Evolutionary conservation across 2,329 filamentous ascomycete genomes (phyloP).

Genomic region (Talaromyces sp.): DNA sequence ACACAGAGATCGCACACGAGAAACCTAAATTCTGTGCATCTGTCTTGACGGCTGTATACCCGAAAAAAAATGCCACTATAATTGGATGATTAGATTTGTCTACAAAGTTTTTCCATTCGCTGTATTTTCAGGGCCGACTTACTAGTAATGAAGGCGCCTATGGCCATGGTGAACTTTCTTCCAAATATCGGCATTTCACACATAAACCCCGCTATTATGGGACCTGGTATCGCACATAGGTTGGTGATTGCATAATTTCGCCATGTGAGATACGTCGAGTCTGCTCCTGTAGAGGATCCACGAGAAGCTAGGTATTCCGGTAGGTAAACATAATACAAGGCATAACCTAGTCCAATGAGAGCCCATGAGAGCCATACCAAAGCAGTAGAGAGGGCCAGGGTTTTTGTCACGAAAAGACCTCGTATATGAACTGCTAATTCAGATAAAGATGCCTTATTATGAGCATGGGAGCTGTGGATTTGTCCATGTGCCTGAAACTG

Average conservation of each 20-base stretch:
- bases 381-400: conserved; percentile 61
- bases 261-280: conserved; percentile 62
- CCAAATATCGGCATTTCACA: conserved; percentile 62
- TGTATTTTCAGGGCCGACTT: neutral
- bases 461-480: conserved; percentile 31
- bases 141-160: conserved; percentile 63
- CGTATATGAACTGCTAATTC: conserved; percentile 58
- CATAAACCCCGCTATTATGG: conserved; percentile 68
- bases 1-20: conserved; percentile 67
- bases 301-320: conserved; percentile 63
- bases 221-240: conserved; percentile 67
- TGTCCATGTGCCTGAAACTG: conserved; percentile 51
- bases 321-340: conserved; percentile 73
- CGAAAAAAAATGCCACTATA: conserved; percentile 68
- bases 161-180: conserved; percentile 64
- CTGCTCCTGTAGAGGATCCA: conserved; percentile 58
- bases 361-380: conserved; percentile 72
- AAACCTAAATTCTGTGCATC: conserved; percentile 67
- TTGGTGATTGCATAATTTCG: conserved; percentile 73
- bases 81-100: neutral
- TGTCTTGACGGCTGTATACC: conserved; percentile 68
- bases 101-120: neutral
- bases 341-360: conserved; percentile 70
- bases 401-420: conserved; percentile 65
- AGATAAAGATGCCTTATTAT: conserved; percentile 39